A percentile compares a stretch with the other conserved stretches of the same genome.
These are phyloP conservation scores for Gnaphalium uliginosum DNA, from an alignment of 129 eudicot species.

Conservation along the genomic window DNA sequence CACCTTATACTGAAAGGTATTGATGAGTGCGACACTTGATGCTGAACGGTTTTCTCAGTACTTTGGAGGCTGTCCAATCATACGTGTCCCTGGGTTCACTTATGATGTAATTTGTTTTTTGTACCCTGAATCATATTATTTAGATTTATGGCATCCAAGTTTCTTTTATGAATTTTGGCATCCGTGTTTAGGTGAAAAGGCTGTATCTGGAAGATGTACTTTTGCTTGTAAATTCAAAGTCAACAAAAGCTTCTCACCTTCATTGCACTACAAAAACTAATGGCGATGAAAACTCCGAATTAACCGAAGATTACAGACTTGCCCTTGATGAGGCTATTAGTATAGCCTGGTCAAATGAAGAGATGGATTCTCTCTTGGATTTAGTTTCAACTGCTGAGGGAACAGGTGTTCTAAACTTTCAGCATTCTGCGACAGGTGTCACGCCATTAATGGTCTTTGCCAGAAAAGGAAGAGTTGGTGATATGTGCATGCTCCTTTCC, in stretches of 20 bases:
- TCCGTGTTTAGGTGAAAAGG: constrained; percentile 60
- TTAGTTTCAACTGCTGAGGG: constrained; percentile 56
- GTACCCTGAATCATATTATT: neutral
- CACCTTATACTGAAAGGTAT: constrained; percentile 47
- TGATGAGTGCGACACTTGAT: constrained; percentile 98
- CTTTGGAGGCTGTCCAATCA: constrained; percentile 93
- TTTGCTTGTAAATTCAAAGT: constrained; percentile 51
- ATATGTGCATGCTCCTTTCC: constrained; percentile 85
- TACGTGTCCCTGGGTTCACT: constrained; percentile 97
- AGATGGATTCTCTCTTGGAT: constrained; percentile 69
- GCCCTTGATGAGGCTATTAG: constrained; percentile 84
- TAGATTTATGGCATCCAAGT: neutral
- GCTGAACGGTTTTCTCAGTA: constrained; percentile 95
- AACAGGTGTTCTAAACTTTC: constrained; percentile 50
- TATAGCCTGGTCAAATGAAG: constrained; percentile 67
- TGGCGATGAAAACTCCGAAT: constrained; percentile 30
- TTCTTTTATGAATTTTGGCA: neutral
- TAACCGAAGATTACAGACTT: constrained; percentile 53
- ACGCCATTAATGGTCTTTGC: constrained; percentile 96
- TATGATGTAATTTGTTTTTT: constrained; percentile 57
- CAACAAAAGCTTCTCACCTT: constrained; percentile 46
- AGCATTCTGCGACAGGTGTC: constrained; percentile 71
- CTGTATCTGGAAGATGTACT: constrained; percentile 84
- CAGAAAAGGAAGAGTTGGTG: constrained; percentile 74
- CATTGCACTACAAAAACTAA: constrained; percentile 34